Evolutionary conservation across 1,139 yeast genomes (phyloP).

Genomic region (Pichia sp.): DNA sequence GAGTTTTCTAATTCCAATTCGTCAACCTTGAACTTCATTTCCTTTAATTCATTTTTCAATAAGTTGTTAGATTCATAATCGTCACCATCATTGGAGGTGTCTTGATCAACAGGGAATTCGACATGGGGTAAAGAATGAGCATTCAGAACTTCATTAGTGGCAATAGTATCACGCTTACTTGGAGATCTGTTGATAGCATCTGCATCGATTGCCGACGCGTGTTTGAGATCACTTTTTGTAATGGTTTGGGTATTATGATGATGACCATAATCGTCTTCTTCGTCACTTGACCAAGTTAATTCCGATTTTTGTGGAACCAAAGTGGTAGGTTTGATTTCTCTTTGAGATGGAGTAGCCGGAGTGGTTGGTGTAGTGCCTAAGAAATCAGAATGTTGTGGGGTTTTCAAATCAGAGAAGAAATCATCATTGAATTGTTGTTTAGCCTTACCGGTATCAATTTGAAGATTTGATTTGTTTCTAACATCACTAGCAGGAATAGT

Average conservation of each 20-base stretch:
- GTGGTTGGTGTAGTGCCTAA: background rate
- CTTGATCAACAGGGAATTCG: constrained; percentile 18
- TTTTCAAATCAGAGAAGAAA: constrained; percentile 6
- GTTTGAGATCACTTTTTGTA: background rate
- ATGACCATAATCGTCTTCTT: constrained; percentile 42
- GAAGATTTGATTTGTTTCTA: constrained; percentile 1
- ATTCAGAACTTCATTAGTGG: constrained; percentile 19
- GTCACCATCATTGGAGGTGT: constrained; percentile 1
- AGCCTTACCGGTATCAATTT: constrained; percentile 11
- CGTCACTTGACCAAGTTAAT: constrained; percentile 81
- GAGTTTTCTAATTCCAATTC: constrained; percentile 16
- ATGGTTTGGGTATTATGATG: background rate
- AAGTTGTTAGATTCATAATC: background rate
- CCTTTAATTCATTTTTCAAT: background rate
- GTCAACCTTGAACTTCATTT: constrained; percentile 23
- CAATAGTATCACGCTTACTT: constrained; percentile 16
- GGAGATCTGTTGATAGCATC: constrained; percentile 16
- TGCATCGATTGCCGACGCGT: background rate
- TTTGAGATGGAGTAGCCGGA: constrained; percentile 32
- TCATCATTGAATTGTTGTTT: constrained; percentile 8
- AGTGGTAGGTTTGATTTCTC: constrained; percentile 53
- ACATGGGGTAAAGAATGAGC: constrained; percentile 17
- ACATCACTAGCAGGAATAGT: too few relatives aligned
- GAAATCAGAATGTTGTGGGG: constrained; percentile 10
- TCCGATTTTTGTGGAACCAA: constrained; percentile 78